Evolutionary conservation across 2,329 filamentous ascomycete species (phyloP), one percentile per base, ranked within the genome.

Genomic region (Didymella segeticola): DNA sequence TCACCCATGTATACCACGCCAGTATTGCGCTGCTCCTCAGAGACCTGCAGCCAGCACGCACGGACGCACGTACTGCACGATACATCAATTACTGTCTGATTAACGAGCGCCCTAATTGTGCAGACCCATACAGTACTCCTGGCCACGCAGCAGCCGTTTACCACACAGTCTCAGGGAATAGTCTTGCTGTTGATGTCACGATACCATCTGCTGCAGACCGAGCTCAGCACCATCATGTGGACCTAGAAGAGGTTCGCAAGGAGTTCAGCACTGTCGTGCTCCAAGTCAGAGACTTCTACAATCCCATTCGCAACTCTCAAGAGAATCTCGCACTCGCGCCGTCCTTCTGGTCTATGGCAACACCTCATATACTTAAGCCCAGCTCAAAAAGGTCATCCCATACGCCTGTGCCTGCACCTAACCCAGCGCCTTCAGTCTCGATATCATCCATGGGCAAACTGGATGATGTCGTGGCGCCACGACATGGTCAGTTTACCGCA

Each of bases 371-470:
- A 4, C 7, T 5, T 3, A 37, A 10, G 6, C 30, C 15, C 2
- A 19, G 23, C 17, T 29, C 38, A 2, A 43, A 36, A 19, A 19
- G 11, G 7, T 27, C 47, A 14, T 27, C 47, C 22, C 22, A 55
- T 7, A 45, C 31, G 8, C 53, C 56, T 3, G 22, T 61, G 23
- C 58, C 56, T 29, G n/a, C 30, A 10, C 53, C 53, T 2, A 56
- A 59, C 26, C 15, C 15, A 5, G 15, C 30, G 12, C 47, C 53
- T 5, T 57, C 53, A 1, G 56, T 57, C 9, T 59, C 52, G 1
- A 54, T 60, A 9, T 57, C 53, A 17, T 59, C 53, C n/a, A 50
- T 58, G 33, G 53, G 53, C 1, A 61, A 69, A 10, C 53, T 75
- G 0, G 41, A 67, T 2, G 58, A 22, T n/a, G 17, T 37, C 23